Base-by-base conservation (phyloP, 352 stramenopile species). In the Phytophthora sp. region DNA sequence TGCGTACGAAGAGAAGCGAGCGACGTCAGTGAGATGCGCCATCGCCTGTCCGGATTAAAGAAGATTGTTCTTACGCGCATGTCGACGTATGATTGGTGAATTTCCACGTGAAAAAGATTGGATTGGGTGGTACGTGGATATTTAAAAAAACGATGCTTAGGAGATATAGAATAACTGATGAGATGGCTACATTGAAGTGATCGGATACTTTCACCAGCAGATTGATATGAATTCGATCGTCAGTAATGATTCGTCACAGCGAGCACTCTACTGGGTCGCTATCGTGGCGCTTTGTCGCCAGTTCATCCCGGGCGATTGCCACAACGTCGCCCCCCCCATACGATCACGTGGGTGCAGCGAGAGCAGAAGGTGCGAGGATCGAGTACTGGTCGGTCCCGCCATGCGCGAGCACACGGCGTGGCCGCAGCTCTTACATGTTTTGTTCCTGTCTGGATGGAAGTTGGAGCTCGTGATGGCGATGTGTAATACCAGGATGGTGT, bases 391-490 rank as follows among this genome's bases (percentile, higher is more conserved):
- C 70, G 9, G 66, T 56, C n/a, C n/a, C 4, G 60, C 66, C 56
- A 74, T 27, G 13, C 66, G 59, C 27, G 66, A 64, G 41, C 70
- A 77, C 30, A 77, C 56, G 3, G 51, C 35, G 35, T 57, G 51
- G 24, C 51, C 9, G 39, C 70, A 77, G 39, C 56, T 73, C 35
- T 65, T 66, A 31, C 70, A 77, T 1, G 60, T 68, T 39, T 69
- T 73, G 29, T 60, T 73, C 45, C 59, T 59, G 11, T 45, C 47
- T 7, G 56, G 36, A 12, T 73, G 41, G 36, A 75, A 77, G 33
- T 57, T 71, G 41, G 75, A 72, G 45, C 47, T 75, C 56, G 72
- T 70, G 20, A 26, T 71, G 1, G 71, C 63, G 29, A 79, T 76
- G 9, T 79, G 68, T 1, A 76, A 46, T 5, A 61, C 38, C 1